Base-by-base conservation (phyloP, 306 rosid genomes). In the Vachellia collinsii region DNA sequence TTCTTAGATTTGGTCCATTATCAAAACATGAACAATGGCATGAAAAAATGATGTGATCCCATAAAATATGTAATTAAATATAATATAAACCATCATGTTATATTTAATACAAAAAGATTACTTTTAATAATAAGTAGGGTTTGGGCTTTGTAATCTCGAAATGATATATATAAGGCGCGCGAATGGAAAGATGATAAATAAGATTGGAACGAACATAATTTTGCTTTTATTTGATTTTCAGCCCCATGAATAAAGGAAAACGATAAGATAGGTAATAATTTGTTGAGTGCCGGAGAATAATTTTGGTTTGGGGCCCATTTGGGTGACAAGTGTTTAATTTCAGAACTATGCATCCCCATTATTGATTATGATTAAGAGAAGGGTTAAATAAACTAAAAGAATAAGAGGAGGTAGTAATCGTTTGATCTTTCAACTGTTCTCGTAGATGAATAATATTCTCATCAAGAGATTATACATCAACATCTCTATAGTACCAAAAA, bases 271-370 rank as follows among this genome's bases (percentile, higher is more conserved):
- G n/a, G 25, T 20, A 25, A 43, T 65, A 25, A 43, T 65, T 42
- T 48, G 62, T 63, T 77, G 66, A 36, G 48, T 50, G 66, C 59
- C 42, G 44, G 81, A 50, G 74, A 36, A 80, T 79, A 72, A 80
- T 70, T 61, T 80, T 12, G 34, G 66, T 42, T 80, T 56, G 75
- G 77, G 77, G 53, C 76, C 84, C 80, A 68, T 81, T 65, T 48
- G 59, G 80, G 80, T 68, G 51, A 41, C 70, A 59, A 23, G 54
- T 73, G 67, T 39, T 58, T 64, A 19, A 54, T 38, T 72, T 39
- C 48, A 34, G 72, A 69, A 80, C 63, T 48, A 50, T 47, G 12
- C 70, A 23, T 23, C 71, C 71, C 78, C 68, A 69, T 72, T 69
- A 70, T 54, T 70, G 54, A 56, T 75, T 64, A 65, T 11, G 80